These are phyloP conservation scores for Circinella umbellata DNA, from an alignment of 371 early-diverging fungal species.

Conservation along the genomic window DNA sequence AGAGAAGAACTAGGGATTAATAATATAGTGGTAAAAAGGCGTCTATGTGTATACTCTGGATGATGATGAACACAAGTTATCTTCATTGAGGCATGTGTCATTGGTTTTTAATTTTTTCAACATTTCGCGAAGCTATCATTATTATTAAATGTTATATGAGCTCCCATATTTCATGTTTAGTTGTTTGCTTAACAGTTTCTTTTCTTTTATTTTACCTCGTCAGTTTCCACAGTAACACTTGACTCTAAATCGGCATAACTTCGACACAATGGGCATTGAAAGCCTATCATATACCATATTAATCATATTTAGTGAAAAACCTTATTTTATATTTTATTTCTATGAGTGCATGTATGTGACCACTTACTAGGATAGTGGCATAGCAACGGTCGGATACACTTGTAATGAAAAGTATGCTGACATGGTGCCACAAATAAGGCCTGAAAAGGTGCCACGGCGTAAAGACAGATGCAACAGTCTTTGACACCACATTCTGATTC, in stretches of 20 bases:
- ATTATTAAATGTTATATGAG: no score
- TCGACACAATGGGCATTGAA: constrained; percentile 94
- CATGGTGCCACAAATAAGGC: constrained; percentile 96
- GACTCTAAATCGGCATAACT: constrained; percentile 91
- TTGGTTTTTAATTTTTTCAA: constrained; percentile 1
- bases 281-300: constrained; percentile 43
- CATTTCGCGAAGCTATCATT: neutral
- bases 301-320: no score
- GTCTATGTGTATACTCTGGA: neutral
- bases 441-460: constrained; percentile 87
- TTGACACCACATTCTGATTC: constrained; percentile 17
- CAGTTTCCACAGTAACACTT: constrained; percentile 61
- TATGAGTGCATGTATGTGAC: no score
- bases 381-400: constrained; percentile 79
- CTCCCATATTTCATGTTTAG: no score
- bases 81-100: neutral
- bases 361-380: constrained; percentile 44
- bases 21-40: neutral
- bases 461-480: constrained; percentile 97
- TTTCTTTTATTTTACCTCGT: constrained; percentile 26
- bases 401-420: constrained; percentile 95
- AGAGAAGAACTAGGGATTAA: neutral
- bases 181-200: no score
- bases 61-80: neutral
- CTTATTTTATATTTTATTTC: no score